A percentile compares a stretch with the other conserved stretches of the same genome.
These are phyloP conservation scores for Jackrogersella minutella DNA, from an alignment of 495 filamentous ascomycete species.

Conservation along the genomic window DNA sequence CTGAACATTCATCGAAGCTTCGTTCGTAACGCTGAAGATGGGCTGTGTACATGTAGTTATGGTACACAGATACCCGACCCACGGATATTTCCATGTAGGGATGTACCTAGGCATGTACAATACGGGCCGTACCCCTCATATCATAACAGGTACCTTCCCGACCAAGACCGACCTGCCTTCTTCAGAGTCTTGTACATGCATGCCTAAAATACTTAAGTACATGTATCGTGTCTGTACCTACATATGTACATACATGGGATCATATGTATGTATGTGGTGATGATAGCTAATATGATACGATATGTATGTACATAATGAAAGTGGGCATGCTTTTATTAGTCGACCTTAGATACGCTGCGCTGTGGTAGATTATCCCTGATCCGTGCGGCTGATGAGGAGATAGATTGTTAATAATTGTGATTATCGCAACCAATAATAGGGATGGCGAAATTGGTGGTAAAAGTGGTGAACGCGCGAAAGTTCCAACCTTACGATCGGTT, in stretches of 20 bases:
- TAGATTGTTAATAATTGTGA: conserved; percentile 24
- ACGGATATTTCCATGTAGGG: conserved; percentile 3
- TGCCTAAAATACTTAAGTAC: too few species aligned
- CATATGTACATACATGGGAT: neutral
- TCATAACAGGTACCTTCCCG: conserved; percentile 26
- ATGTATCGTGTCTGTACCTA: neutral
- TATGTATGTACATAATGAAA: neutral
- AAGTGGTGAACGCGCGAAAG: conserved; percentile 32
- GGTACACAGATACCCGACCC: neutral
- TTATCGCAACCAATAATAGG: conserved; percentile 29
- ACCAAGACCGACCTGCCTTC: conserved; percentile 34
- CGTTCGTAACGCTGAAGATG: neutral
- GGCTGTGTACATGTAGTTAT: neutral
- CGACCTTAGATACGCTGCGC: neutral
- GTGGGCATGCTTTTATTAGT: conserved; percentile 5
- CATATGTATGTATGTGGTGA: neutral
- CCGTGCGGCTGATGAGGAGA: conserved; percentile 33
- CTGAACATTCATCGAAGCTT: conserved; percentile 1
- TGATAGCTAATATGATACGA: too few species aligned
- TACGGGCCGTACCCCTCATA: conserved; percentile 22
- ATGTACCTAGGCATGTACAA: too few species aligned
- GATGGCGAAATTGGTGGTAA: conserved; percentile 30
- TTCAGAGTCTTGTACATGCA: conserved; percentile 18
- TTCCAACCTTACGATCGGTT: conserved; percentile 21
- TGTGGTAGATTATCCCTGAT: conserved; percentile 6